Base-by-base conservation (phyloP, 2,329 filamentous ascomycete genomes). In the Fusarium globosum region DNA sequence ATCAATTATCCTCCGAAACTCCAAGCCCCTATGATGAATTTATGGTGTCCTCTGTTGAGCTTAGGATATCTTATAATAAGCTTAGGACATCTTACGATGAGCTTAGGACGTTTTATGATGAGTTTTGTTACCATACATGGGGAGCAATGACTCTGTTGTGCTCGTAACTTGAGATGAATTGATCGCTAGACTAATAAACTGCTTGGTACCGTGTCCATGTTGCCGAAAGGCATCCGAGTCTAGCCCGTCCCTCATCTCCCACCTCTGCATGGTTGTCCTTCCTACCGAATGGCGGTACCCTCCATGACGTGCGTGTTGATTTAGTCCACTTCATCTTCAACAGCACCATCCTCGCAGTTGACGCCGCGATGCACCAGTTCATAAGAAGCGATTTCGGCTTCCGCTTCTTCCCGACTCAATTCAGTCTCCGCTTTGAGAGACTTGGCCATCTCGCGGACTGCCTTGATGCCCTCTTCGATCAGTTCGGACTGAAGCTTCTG, bases 41-140 rank as follows among this genome's bases (percentile, higher is more conserved):
- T 46, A 14, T 7, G 4, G 23, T 20, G 7, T 28, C 43, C 18
- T 26, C 7, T 0, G 5, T 3, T 46, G 5, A 26, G 12, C 12
- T 33, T 5, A 33, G 12, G 30, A 33, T 6, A 14, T 33, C 30
- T 33, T 33, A 33, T 14, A 6, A 13, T 33, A 1, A 33, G 30
- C 30, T 33, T 33, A 33, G 30, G 13, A 33, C 10, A 4, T 33
- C 4, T 33, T 33, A 33, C 14, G 33, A 33, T 14, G 5, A 33
- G 33, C 30, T 33, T 33, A 33, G 30, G 13, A 33, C 10, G 12
- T 33, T 4, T 33, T 33, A 33, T 33, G 33, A 33, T 14, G 5
- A 33, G 33, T 33, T 13, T 33, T 14, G 1, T 33, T 7, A 1
- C 33, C 13, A 33, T 2, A 14, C 4, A 0, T 33, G 4, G 33